phyloP scores from a whole-genome alignment of 1,284 basidiomycete genomes.

The Entoloma clypeatum region DNA sequence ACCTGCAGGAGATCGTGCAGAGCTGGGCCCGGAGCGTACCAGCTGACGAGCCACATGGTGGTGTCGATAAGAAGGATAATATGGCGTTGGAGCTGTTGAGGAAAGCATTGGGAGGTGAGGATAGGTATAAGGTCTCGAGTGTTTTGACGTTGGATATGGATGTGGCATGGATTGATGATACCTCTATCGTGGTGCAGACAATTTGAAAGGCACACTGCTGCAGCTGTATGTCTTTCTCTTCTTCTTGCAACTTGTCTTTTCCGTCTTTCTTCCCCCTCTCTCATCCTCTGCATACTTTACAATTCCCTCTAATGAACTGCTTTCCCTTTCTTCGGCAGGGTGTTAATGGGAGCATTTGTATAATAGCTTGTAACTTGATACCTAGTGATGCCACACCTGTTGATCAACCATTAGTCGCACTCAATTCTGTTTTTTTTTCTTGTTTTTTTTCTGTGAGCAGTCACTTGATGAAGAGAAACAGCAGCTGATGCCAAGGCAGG shows the following conservation, averaged over 20 bases:
- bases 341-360: too few species aligned
- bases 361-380: too few species aligned
- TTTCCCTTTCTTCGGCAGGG: too few species aligned
- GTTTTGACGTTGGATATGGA: slow-evolving; percentile 66
- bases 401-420: too few species aligned
- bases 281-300: too few species aligned
- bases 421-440: too few species aligned
- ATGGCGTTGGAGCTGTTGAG: slow-evolving; percentile 57
- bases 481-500: too few species aligned
- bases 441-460: too few species aligned
- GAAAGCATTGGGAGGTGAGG: slow-evolving; percentile 55
- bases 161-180: slow-evolving; percentile 66
- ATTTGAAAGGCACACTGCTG: slow-evolving; percentile 40
- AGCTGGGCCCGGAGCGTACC: slow-evolving; percentile 39
- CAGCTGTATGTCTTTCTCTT: slow-evolving; percentile 1
- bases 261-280: slow-evolving; percentile 3
- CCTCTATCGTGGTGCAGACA: slow-evolving; percentile 61
- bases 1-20: slow-evolving; percentile 42
- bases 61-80: slow-evolving; percentile 33
- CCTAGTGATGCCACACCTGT: too few species aligned
- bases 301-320: too few species aligned
- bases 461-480: too few species aligned
- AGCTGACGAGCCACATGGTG: slow-evolving; percentile 8
- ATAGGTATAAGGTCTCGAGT: slow-evolving; percentile 49
- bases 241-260: neutral